A percentile compares a stretch with the other conserved stretches of the same genome.
Conservation (phyloP, 163 green algal genomes). For the Scenedesmus sp. region DNA sequence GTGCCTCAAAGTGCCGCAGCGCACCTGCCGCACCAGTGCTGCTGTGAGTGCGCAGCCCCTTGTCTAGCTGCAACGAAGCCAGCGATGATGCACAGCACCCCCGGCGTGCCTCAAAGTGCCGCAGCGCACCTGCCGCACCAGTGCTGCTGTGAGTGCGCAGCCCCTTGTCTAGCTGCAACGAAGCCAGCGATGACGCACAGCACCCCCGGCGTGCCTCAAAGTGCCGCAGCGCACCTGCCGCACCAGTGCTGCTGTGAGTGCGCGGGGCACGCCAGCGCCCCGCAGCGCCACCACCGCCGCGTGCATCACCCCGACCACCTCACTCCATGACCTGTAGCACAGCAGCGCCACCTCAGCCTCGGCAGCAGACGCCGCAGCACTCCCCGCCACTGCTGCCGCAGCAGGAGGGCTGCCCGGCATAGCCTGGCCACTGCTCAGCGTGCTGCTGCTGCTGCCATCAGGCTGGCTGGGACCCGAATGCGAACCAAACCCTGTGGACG, state of each 20-base stretch:
- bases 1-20: too few relatives aligned
- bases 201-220: too few relatives aligned
- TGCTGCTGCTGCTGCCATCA: conserved; percentile 7
- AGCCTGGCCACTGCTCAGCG: not conserved
- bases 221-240: conserved; percentile 21
- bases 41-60: not conserved
- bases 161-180: not conserved
- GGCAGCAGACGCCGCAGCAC: not conserved
- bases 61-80: not conserved
- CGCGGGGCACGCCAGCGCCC: conserved; percentile 1
- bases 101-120: too few relatives aligned
- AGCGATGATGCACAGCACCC: too few relatives aligned
- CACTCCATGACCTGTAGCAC: conserved; percentile 36
- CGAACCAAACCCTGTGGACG: not conserved
- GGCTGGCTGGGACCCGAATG: too few relatives aligned
- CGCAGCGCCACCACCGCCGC: conserved; percentile 40
- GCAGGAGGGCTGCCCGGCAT: not conserved
- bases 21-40: conserved; percentile 32
- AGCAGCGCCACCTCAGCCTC: conserved; percentile 13
- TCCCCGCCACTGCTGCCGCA: conserved; percentile 12
- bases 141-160: not conserved
- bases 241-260: conserved; percentile 25
- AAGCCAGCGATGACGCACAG: not conserved
- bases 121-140: conserved; percentile 35
- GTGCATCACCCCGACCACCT: conserved; percentile 52